A percentile compares a stretch with the other conserved stretches of the same genome.
Evolutionary conservation across 2,329 filamentous ascomycete genomes (phyloP).

Genomic region (Ophiosphaerella herpotricha): DNA sequence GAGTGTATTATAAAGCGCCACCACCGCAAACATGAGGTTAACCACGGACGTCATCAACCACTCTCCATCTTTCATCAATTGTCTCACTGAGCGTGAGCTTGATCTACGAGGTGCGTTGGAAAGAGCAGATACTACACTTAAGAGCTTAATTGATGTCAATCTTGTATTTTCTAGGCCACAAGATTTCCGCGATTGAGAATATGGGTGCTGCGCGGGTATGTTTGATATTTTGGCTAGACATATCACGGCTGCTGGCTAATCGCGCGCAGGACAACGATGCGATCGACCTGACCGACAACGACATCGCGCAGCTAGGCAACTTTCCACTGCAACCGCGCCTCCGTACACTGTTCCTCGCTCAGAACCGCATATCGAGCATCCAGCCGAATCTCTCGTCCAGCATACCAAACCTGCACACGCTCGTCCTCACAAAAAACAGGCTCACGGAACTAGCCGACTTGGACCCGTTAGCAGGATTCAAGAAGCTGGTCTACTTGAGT

Average conservation of each 20-base stretch:
- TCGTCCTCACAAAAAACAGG: conserved; percentile 84
- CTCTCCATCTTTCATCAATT: conserved; percentile 97
- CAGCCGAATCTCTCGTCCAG: conserved; percentile 74
- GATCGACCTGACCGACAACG: conserved; percentile 98
- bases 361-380: conserved; percentile 84
- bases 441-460: conserved; percentile 84
- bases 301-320: conserved; percentile 86
- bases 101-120: conserved; percentile 98
- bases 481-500: conserved; percentile 76
- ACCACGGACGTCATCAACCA: conserved; percentile 92
- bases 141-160: conserved; percentile 84
- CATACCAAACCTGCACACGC: conserved; percentile 78
- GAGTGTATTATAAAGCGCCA: too few relatives aligned
- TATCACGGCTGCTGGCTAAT: not conserved
- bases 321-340: conserved; percentile 90
- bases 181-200: conserved; percentile 97
- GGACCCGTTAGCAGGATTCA: conserved; percentile 74
- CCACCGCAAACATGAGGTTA: conserved; percentile 74
- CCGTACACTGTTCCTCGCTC: conserved; percentile 82
- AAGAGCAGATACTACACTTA: conserved; percentile 97
- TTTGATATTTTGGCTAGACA: conserved; percentile 24
- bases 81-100: conserved; percentile 97
- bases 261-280: conserved; percentile 79
- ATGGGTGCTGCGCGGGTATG: conserved; percentile 89
- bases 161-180: conserved; percentile 77